These are phyloP conservation scores for Debaryomycetaceae sp. DNA, from an alignment of 1,139 yeast species.

Conservation along the genomic window DNA sequence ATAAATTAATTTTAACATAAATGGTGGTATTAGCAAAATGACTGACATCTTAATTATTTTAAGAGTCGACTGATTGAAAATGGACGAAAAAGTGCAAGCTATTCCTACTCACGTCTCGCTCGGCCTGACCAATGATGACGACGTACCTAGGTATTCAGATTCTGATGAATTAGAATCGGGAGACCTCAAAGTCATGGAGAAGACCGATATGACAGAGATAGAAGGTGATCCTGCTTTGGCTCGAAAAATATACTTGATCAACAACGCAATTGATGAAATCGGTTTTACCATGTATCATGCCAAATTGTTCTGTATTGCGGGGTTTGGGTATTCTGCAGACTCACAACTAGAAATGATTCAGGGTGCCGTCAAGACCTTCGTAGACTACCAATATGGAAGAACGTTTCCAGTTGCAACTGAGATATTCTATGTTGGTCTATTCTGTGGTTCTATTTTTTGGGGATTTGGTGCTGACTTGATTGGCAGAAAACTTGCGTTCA, in stretches of 20 bases:
- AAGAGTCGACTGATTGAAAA: background rate
- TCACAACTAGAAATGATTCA: slow-evolving; percentile 50
- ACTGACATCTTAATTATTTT: background rate
- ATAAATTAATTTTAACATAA: too few relatives aligned
- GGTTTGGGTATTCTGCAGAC: slow-evolving; percentile 65
- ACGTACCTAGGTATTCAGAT: background rate
- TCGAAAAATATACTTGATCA: slow-evolving; percentile 26
- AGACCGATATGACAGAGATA: slow-evolving; percentile 20
- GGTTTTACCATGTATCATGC: slow-evolving; percentile 36
- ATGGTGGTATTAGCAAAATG: background rate
- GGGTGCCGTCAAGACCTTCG: slow-evolving; percentile 33
- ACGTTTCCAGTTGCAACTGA: slow-evolving; percentile 28
- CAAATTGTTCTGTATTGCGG: slow-evolving; percentile 43
- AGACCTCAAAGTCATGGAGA: background rate
- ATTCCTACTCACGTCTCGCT: background rate
- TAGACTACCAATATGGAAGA: slow-evolving; percentile 42
- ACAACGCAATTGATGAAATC: slow-evolving; percentile 34
- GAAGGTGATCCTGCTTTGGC: slow-evolving; percentile 24
- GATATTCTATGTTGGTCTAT: slow-evolving; percentile 42
- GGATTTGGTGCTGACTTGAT: slow-evolving; percentile 59
- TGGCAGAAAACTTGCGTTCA: slow-evolving; percentile 59
- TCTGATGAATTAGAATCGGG: background rate
- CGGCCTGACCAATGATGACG: background rate
- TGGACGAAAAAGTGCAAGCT: background rate
- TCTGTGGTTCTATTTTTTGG: slow-evolving; percentile 55